Conservation (phyloP, 2,329 filamentous ascomycete species). For the Scortechinia acanthostroma region DNA sequence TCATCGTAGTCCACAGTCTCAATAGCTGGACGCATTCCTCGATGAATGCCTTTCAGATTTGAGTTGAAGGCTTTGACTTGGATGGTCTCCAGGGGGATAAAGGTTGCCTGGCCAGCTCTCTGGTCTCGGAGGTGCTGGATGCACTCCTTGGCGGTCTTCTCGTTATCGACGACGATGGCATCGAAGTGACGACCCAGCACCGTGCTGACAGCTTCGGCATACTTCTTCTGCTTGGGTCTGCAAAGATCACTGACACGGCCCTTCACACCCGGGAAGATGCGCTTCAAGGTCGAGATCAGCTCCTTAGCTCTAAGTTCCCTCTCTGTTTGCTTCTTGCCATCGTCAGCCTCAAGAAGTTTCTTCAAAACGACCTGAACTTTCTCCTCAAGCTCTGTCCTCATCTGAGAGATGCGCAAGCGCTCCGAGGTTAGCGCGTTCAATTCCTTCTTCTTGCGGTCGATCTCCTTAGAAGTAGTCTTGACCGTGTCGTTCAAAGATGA, state of each 20-base stretch:
- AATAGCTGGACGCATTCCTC: conserved; percentile 80
- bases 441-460: conserved; percentile 82
- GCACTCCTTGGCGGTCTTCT: conserved; percentile 88
- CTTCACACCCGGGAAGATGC: conserved; percentile 84
- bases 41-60: conserved; percentile 74
- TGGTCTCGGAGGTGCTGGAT: conserved; percentile 91
- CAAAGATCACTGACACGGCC: conserved; percentile 87
- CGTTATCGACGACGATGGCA: conserved; percentile 86
- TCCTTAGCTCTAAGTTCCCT: conserved; percentile 75
- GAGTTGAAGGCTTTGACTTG: conserved; percentile 88
- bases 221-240: conserved; percentile 95
- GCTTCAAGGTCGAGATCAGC: conserved; percentile 77
- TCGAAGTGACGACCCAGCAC: conserved; percentile 91
- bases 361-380: conserved; percentile 75
- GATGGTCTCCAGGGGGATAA: conserved; percentile 94
- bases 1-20: conserved; percentile 93
- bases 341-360: conserved; percentile 78
- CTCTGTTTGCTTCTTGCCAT: conserved; percentile 77
- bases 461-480: conserved; percentile 67
- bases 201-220: conserved; percentile 83
- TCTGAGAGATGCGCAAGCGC: conserved; percentile 72
- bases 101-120: conserved; percentile 78
- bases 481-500: conserved; percentile 52
- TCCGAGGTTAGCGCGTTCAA: conserved; percentile 81
- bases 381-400: conserved; percentile 82